These are phyloP conservation scores for Filobasidium uniguttulatum DNA, from an alignment of 1,284 basidiomycete genomes.

Conservation along the genomic window DNA sequence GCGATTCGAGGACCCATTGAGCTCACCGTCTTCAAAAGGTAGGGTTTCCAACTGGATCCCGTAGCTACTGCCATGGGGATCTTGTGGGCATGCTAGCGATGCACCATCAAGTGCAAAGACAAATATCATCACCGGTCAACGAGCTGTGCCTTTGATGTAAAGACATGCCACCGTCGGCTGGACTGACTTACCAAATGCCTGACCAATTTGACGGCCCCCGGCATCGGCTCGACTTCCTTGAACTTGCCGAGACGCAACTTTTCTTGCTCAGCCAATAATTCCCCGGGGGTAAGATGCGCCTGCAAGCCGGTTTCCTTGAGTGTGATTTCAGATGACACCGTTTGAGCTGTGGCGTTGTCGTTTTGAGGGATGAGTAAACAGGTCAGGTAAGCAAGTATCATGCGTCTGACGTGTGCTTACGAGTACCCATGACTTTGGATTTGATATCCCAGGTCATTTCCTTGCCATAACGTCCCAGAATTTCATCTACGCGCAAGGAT, in stretches of 20 bases:
- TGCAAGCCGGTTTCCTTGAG: constrained; percentile 17
- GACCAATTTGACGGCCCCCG: constrained; percentile 32
- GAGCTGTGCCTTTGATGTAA: neutral
- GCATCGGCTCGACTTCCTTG: constrained; percentile 31
- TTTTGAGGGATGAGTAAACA: neutral
- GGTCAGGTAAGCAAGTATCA: neutral
- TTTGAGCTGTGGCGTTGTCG: neutral
- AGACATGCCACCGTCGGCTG: neutral
- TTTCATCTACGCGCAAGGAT: constrained; percentile 27
- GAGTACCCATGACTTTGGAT: constrained; percentile 35
- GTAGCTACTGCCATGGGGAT: constrained; percentile 37
- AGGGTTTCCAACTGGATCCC: constrained; percentile 27
- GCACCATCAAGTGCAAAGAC: too few species aligned
- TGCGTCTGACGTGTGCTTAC: constrained; percentile 19
- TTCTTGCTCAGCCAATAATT: constrained; percentile 31
- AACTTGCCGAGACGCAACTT: constrained; percentile 30
- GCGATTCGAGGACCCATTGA: neutral
- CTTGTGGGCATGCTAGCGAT: constrained; percentile 28
- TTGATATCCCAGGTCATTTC: constrained; percentile 37
- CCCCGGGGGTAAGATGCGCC: constrained; percentile 29
- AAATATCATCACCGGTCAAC: too few species aligned
- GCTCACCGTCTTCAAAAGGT: constrained; percentile 31
- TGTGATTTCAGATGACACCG: neutral
- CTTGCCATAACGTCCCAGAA: constrained; percentile 31
- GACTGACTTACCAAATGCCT: constrained; percentile 24